Conservation (phyloP, 2,329 filamentous ascomycete genomes). For the Epichloe coenophiala region DNA sequence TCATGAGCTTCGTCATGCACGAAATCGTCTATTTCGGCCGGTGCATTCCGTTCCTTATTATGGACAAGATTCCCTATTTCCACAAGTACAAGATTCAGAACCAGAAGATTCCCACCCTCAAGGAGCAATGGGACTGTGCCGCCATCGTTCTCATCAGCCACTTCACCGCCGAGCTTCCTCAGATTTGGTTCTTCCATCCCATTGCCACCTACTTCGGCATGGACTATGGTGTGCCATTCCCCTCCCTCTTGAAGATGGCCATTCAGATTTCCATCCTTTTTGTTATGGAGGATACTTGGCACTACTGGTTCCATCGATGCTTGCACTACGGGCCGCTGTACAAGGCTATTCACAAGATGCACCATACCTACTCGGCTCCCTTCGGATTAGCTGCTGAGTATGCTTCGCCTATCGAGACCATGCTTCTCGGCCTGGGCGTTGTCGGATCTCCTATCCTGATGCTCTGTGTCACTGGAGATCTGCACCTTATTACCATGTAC, state of each 20-base stretch:
- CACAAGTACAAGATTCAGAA: constrained; percentile 89
- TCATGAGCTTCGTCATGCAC: constrained; percentile 95
- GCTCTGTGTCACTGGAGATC: constrained; percentile 68
- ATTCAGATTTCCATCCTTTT: constrained; percentile 91
- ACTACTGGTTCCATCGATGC: constrained; percentile 90
- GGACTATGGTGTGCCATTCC: constrained; percentile 78
- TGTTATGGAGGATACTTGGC: constrained; percentile 91
- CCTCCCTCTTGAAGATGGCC: constrained; percentile 70
- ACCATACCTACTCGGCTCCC: constrained; percentile 96
- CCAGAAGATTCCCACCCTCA: constrained; percentile 78
- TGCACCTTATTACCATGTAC: constrained; percentile 98
- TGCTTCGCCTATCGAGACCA: constrained; percentile 91
- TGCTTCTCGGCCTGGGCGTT: constrained; percentile 81
- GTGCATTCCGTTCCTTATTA: constrained; percentile 79
- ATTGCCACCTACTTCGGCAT: constrained; percentile 88
- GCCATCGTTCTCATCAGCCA: constrained; percentile 85
- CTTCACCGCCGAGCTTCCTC: constrained; percentile 94
- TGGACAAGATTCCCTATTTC: constrained; percentile 78
- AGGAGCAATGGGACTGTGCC: constrained; percentile 91
- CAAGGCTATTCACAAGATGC: constrained; percentile 95
- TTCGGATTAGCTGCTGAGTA: constrained; percentile 96
- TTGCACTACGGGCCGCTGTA: constrained; percentile 94
- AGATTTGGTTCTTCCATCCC: constrained; percentile 99
- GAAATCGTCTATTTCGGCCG: constrained; percentile 91
- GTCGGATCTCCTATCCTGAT: constrained; percentile 73